phyloP scores from a whole-genome alignment of 305 asterid species.

The Solanum hybrid region DNA sequence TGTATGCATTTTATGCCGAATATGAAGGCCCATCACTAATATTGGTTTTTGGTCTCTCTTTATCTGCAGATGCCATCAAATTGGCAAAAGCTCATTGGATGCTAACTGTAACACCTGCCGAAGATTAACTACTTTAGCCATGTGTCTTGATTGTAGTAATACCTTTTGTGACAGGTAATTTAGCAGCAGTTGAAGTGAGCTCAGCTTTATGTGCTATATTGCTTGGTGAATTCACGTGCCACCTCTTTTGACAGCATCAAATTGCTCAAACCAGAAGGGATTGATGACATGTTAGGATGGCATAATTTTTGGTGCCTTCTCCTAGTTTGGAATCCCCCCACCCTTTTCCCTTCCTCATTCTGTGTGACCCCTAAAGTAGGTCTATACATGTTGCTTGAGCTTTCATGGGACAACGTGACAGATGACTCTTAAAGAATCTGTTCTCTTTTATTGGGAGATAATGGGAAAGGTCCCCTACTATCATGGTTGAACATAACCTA shows the following conservation, averaged over 20 bases:
- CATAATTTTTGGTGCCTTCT: not conserved
- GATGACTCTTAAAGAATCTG: not conserved
- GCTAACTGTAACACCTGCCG: slow-evolving; percentile 71
- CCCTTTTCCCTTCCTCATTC: not conserved
- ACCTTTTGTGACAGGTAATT: slow-evolving; percentile 66
- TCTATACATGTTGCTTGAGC: not conserved
- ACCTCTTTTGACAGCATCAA: not conserved
- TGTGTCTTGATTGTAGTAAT: slow-evolving; percentile 59
- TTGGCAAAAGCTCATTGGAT: slow-evolving; percentile 39
- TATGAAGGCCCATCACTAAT: not conserved
- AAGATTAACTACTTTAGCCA: slow-evolving; percentile 46
- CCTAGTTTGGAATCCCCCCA: not conserved
- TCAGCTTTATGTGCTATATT: not conserved
- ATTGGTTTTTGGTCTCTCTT: not conserved
- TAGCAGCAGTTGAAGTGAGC: not conserved
- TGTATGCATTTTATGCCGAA: not conserved
- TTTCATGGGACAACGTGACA: not conserved
- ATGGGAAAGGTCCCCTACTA: not conserved
- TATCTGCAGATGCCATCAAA: slow-evolving; percentile 51
- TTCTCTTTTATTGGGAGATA: not conserved
- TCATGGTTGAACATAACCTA: not conserved
- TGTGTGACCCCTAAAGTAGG: not conserved
- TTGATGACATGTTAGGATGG: not conserved
- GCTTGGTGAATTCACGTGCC: not conserved
- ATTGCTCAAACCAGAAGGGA: not conserved